These are phyloP conservation scores for Brachypodium distachyon DNA, from an alignment of 202 grass and related monocot species.

Conservation along the genomic window DNA sequence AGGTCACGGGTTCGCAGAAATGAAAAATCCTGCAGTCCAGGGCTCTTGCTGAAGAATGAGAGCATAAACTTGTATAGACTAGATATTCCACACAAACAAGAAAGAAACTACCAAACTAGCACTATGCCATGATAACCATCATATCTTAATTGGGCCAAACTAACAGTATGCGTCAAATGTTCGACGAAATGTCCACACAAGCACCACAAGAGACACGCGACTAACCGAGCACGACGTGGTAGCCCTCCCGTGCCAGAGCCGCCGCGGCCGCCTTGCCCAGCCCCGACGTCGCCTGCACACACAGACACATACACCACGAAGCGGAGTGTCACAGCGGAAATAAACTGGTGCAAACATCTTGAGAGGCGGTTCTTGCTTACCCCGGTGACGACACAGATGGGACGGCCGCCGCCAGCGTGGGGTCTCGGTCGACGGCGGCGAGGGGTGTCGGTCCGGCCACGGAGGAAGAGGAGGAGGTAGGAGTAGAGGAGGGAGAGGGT, in stretches of 20 bases:
- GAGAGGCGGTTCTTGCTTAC: background rate
- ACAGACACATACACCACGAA: background rate
- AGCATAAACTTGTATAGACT: background rate
- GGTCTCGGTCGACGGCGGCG: background rate
- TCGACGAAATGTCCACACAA: background rate
- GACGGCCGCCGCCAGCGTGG: background rate
- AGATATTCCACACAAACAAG: background rate
- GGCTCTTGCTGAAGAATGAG: background rate
- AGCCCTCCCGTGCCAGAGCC: constrained; percentile 58
- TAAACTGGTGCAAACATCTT: background rate
- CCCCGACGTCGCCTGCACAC: constrained; percentile 62
- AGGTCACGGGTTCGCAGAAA: background rate
- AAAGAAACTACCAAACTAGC: background rate
- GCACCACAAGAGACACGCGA: background rate
- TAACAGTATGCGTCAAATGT: constrained; percentile 2
- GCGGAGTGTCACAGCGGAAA: background rate
- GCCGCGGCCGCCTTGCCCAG: constrained; percentile 50
- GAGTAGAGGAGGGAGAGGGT: constrained; percentile 57
- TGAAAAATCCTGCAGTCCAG: background rate
- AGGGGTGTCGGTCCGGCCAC: background rate
- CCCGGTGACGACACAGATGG: constrained; percentile 76
- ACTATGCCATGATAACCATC: background rate
- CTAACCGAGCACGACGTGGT: constrained; percentile 70
- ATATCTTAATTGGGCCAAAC: background rate
- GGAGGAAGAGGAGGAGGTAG: constrained; percentile 41